Base-by-base conservation (phyloP, 352 stramenopile species). In the Globisporangium rhizosaccharum region DNA sequence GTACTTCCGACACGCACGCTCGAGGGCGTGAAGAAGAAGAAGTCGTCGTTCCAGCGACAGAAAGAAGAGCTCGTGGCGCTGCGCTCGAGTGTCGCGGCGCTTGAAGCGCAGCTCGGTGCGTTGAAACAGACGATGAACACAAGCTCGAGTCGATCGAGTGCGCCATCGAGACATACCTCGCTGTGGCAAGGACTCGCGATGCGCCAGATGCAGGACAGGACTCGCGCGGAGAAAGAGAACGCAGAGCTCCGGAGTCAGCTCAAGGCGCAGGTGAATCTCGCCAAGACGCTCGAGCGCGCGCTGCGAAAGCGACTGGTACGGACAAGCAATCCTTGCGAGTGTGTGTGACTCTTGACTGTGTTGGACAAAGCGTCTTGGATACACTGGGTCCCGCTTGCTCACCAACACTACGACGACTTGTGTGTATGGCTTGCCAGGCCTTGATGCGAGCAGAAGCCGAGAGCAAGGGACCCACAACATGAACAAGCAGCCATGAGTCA, bases 21-120 rank as follows among this genome's bases (percentile, higher is more conserved):
- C 30, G 14, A 39, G 37, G 45, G 30, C 17, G 10, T 41, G 8
- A 33, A 0, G 3, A 56, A 58, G 45, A 53, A 46, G 26, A 58
- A 58, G 53, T 51, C 53, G 18, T 51, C 53, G 26, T 51, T 58
- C n/a, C 53, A 58, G 53, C 53, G 53, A 3, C 53, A 58, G 53
- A 44, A 30, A 33, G 53, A 58, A 25, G 53, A 58, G 25, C 17
- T 58, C 25, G 15, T 20, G 17, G 5, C 17, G 20, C 28, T 58
- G 18, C 53, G 53, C 7, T 25, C 41, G 41, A 58, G 17, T n/a
- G 45, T 58, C 15, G 42, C 30, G 12, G 42, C n/a, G 7, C 53
- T 58, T 25, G 41, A 58, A 30, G n/a, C 26, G 3, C 36, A 51
- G 28, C 53, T 58, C 6, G 20, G 30, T 14, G 17, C n/a, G 15